Percentiles rank a stretch among this genome's conserved stretches.
phyloP scores from a whole-genome alignment of 805 yeast species.

The Ogataea wickerhamii region DNA sequence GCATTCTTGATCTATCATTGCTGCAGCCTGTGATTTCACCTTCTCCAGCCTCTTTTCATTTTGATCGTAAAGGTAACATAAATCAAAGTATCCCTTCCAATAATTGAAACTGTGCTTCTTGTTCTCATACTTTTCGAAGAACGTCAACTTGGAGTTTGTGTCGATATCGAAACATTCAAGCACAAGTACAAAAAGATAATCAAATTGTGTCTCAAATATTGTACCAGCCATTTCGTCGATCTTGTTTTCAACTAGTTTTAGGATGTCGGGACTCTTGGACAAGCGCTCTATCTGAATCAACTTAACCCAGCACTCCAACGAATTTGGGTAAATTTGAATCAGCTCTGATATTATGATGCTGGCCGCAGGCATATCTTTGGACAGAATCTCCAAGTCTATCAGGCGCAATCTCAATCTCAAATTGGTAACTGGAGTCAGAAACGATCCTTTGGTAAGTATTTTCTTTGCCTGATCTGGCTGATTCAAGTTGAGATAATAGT shows the following conservation, averaged over 20 bases:
- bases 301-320: slow-evolving; percentile 39
- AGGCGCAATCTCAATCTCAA: slow-evolving; percentile 37
- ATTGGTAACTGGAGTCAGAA: slow-evolving; percentile 26
- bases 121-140: slow-evolving; percentile 27
- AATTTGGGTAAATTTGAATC: slow-evolving; percentile 29
- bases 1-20: slow-evolving; percentile 1
- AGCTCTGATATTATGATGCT: slow-evolving; percentile 29
- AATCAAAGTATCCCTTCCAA: slow-evolving; percentile 25
- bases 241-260: slow-evolving; percentile 30
- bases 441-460: slow-evolving; percentile 36
- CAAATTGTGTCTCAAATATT: slow-evolving; percentile 30
- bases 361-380: slow-evolving; percentile 37
- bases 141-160: slow-evolving; percentile 14
- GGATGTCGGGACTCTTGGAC: slow-evolving; percentile 25
- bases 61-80: slow-evolving; percentile 16
- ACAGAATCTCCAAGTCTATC: slow-evolving; percentile 41
- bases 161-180: slow-evolving; percentile 25
- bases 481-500: slow-evolving; percentile 35
- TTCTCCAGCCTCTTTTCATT: slow-evolving; percentile 8
- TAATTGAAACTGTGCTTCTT: slow-evolving; percentile 19
- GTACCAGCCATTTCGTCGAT: slow-evolving; percentile 22
- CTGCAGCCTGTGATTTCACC: slow-evolving; percentile 7
- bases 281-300: slow-evolving; percentile 41
- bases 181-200: slow-evolving; percentile 35
- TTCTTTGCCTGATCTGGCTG: slow-evolving; percentile 36